These are phyloP conservation scores for Chiua virens DNA, from an alignment of 768 basidiomycete species.

Conservation along the genomic window DNA sequence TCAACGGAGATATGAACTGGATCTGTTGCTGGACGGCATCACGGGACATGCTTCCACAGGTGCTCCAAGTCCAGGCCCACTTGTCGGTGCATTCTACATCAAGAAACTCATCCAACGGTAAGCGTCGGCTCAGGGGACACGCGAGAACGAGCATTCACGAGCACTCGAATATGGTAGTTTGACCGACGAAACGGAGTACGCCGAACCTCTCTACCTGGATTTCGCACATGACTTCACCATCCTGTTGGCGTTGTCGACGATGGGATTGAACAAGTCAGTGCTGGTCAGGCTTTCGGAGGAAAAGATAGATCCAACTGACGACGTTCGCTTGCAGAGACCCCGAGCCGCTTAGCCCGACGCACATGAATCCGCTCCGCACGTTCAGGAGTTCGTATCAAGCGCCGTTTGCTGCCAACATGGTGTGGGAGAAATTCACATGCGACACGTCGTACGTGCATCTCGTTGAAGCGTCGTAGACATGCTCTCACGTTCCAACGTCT, in stretches of 20 bases:
- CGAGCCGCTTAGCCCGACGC: slow-evolving; percentile 26
- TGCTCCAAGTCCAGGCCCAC: slow-evolving; percentile 33
- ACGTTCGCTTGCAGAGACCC: slow-evolving; percentile 27
- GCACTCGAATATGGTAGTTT: slow-evolving; percentile 20
- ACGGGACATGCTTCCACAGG: slow-evolving; percentile 30
- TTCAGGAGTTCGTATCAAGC: slow-evolving; percentile 38
- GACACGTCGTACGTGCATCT: slow-evolving; percentile 26
- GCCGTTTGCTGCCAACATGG: slow-evolving; percentile 43
- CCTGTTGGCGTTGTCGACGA: slow-evolving; percentile 37
- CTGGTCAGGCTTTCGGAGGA: not conserved
- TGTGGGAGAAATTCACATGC: slow-evolving; percentile 45
- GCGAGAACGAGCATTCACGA: not conserved
- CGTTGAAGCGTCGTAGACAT: too few relatives aligned
- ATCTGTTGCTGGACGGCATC: slow-evolving; percentile 33
- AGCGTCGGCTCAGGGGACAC: not conserved
- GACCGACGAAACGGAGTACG: slow-evolving; percentile 31
- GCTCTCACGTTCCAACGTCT: too few relatives aligned
- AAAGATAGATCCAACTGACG: not conserved
- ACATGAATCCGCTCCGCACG: slow-evolving; percentile 29
- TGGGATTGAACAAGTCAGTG: slow-evolving; percentile 37
- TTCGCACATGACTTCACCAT: slow-evolving; percentile 44
- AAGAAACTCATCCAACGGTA: slow-evolving; percentile 40
- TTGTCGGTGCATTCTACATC: slow-evolving; percentile 38
- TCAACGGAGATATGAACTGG: slow-evolving; percentile 35
- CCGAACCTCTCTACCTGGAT: slow-evolving; percentile 37